Conservation (phyloP, 345 rosid species). For the Eutrema yunnanense region DNA sequence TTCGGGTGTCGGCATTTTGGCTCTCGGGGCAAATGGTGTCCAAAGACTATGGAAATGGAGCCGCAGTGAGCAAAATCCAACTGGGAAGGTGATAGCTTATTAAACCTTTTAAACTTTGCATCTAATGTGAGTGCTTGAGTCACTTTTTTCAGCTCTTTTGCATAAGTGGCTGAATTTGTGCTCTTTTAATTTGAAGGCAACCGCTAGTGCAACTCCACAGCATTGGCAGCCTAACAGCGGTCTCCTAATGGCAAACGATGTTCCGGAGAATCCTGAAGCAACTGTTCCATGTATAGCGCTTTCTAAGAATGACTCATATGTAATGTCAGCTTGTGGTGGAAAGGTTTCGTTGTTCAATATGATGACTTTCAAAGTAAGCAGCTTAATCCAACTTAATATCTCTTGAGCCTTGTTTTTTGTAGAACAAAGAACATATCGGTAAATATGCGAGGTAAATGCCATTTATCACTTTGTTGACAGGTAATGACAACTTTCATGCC, state of each 20-base stretch:
- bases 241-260: conserved; percentile 68
- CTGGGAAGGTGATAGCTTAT: conserved; percentile 38
- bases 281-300: conserved; percentile 50
- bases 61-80: conserved; percentile 48
- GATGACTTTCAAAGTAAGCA: conserved; percentile 51
- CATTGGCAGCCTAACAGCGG: conserved; percentile 84
- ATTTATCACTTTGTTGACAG: conserved; percentile 21
- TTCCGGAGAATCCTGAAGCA: conserved; percentile 47
- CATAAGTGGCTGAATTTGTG: neutral
- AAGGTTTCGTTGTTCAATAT: conserved; percentile 50
- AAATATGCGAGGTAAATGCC: neutral
- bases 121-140: neutral
- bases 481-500: conserved; percentile 59
- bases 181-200: conserved; percentile 43
- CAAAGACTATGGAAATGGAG: conserved; percentile 56
- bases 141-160: neutral
- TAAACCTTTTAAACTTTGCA: neutral
- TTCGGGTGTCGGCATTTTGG: conserved; percentile 43
- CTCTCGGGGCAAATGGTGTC: conserved; percentile 45
- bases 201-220: conserved; percentile 52
- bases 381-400: neutral
- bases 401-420: neutral
- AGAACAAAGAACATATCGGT: neutral
- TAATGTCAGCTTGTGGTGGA: conserved; percentile 60
- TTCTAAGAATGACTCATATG: conserved; percentile 55